Percentiles rank a stretch among this genome's conserved stretches.
These are phyloP conservation scores for Neoarthrinium moseri DNA, from an alignment of 2,329 filamentous ascomycete genomes.

Conservation along the genomic window DNA sequence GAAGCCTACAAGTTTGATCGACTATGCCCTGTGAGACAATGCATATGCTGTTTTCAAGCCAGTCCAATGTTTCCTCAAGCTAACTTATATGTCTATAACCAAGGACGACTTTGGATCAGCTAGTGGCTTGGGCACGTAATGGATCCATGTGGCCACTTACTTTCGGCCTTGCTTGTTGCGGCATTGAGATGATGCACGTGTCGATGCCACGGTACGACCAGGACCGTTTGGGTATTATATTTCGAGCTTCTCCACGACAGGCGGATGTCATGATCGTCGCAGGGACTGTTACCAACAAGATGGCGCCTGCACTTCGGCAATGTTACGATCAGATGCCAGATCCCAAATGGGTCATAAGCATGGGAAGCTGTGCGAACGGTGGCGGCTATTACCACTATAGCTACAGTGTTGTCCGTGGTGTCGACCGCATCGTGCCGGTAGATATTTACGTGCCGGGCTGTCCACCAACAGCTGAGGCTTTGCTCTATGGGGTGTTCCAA, in stretches of 20 bases:
- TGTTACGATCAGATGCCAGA: constrained; percentile 70
- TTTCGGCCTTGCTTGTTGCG: constrained; percentile 63
- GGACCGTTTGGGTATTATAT: constrained; percentile 64
- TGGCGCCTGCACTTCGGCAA: constrained; percentile 62
- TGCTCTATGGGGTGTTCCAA: constrained; percentile 61
- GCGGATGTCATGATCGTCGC: constrained; percentile 67
- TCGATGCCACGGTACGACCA: constrained; percentile 64
- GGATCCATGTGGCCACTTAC: constrained; percentile 60
- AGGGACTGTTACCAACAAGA: constrained; percentile 67
- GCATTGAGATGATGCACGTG: constrained; percentile 63
- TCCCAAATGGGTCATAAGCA: constrained; percentile 62
- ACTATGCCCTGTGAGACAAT: constrained; percentile 17
- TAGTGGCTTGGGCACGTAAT: constrained; percentile 58
- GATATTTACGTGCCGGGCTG: constrained; percentile 69
- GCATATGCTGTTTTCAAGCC: constrained; percentile 24
- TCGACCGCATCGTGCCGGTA: constrained; percentile 65
- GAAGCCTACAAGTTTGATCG: constrained; percentile 12
- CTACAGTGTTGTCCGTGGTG: constrained; percentile 64
- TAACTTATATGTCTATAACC: not conserved
- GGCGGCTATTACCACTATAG: constrained; percentile 75
- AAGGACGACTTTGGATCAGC: constrained; percentile 47
- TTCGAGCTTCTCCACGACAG: constrained; percentile 64
- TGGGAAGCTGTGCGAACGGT: constrained; percentile 71
- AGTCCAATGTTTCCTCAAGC: not conserved
- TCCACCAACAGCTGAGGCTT: constrained; percentile 45